Base-by-base conservation (phyloP, 1,284 basidiomycete species). In the Entoloma clypeatum region DNA sequence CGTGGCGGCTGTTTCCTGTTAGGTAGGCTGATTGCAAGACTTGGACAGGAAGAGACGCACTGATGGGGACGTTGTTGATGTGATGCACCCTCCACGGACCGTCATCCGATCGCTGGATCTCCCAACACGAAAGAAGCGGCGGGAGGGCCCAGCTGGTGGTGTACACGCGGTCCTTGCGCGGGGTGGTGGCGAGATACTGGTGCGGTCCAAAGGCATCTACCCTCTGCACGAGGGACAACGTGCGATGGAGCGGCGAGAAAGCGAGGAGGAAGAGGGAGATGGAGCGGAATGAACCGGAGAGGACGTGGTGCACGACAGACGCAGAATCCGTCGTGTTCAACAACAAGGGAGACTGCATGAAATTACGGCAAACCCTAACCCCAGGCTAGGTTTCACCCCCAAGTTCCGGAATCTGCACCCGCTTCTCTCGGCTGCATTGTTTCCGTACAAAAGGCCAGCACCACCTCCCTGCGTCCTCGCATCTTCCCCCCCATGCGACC, bases 241-340 rank as follows among this genome's bases (percentile, higher is more conserved):
- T 61, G 4, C 61, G 56, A 18, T 64, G 56, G 1, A 59, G 45
- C 0, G 71, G 67, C 3, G 63, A 66, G 51, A 75, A 74, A 1
- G 67, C 71, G 4, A 75, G 62, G 5, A 74, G 56, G 48, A 67
- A 72, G 14, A 75, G 60, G 0, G 72, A 72, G 0, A 72, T 31
- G 0, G 73, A 74, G 27, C 68, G 66, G 49, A 75, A 75, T 1
- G 72, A 75, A 22, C 71, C 73, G 1, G 68, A 58, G 3, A 74
- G 47, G 36, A 74, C 60, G 50, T 69, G 63, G 26, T 65, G 54
- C 4, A 51, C 39, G 8, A 30, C 24, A 2, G 36, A 27, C 6
- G 7, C 29, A 10, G 26, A 23, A 5, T 35, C 13, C n/a, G 27
- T 45, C 17, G 36, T 30, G 13, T 54, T 52, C 8, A 39, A 23